These are phyloP conservation scores for Geotrichum histeridarum DNA, from an alignment of 1,139 yeast species.

Conservation along the genomic window DNA sequence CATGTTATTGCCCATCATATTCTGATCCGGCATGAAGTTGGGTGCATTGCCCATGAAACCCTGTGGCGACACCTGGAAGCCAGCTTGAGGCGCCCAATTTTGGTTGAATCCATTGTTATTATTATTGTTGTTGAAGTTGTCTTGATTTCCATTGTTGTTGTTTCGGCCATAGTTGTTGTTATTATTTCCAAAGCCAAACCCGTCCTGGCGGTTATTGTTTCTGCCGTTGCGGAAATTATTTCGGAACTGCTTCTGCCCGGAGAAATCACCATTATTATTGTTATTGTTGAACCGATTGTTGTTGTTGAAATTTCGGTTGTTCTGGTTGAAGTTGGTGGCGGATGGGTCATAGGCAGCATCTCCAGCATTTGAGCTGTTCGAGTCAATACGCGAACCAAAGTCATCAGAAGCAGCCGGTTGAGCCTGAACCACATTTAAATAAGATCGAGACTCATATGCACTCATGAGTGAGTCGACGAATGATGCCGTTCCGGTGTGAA, in stretches of 20 bases:
- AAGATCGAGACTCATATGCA: constrained; percentile 22
- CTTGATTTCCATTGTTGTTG: not conserved
- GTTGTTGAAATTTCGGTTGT: constrained; percentile 1
- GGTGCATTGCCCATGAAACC: constrained; percentile 3
- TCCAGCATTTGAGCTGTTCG: not conserved
- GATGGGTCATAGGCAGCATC: not conserved
- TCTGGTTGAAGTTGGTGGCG: not conserved
- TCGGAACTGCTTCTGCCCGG: constrained; percentile 23
- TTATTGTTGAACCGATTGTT: not conserved
- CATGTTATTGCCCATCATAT: not conserved
- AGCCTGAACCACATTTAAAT: not conserved
- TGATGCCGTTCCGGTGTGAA: constrained; percentile 28
- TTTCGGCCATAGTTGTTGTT: constrained; percentile 10
- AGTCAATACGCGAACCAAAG: constrained; percentile 3
- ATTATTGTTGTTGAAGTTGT: constrained; percentile 3
- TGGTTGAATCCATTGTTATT: not conserved
- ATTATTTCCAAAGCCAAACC: constrained; percentile 1
- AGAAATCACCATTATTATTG: not conserved
- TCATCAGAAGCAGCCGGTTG: not conserved
- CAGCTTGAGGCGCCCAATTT: too few species aligned
- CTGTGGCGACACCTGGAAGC: not conserved
- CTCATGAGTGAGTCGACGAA: constrained; percentile 28
- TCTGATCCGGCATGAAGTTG: constrained; percentile 5
- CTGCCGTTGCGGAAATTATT: constrained; percentile 22
- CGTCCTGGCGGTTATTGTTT: not conserved